phyloP scores from a whole-genome alignment of 768 basidiomycete genomes.

The Gloeopeniophorella convolvens region DNA sequence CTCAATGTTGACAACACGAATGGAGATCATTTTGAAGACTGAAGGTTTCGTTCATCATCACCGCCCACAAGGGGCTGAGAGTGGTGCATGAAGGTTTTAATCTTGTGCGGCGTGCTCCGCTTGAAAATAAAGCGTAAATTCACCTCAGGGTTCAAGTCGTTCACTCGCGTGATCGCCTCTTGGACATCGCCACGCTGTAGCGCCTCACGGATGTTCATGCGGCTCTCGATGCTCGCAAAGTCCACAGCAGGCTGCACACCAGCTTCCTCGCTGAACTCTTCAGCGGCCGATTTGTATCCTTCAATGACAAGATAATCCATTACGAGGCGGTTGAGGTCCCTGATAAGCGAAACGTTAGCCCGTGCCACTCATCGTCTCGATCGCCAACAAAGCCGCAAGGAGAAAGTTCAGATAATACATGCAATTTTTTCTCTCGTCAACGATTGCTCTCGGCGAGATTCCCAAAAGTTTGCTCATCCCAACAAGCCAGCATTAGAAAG shows the following conservation, averaged over 20 bases:
- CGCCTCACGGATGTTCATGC: conserved; percentile 92
- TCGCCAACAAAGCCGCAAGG: conserved; percentile 16
- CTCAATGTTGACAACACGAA: conserved; percentile 20
- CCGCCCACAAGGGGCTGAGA: conserved; percentile 72
- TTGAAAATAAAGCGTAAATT: conserved; percentile 29
- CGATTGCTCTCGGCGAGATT: conserved; percentile 89
- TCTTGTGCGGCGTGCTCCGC: conserved; percentile 39
- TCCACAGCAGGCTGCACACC: conserved; percentile 71
- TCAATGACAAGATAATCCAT: conserved; percentile 99
- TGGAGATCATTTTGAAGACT: conserved; percentile 90
- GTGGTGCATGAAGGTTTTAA: conserved; percentile 99
- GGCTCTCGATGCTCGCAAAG: conserved; percentile 86
- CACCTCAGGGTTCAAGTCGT: conserved; percentile 96
- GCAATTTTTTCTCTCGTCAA: conserved; percentile 65
- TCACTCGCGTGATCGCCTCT: conserved; percentile 90
- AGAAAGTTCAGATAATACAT: conserved; percentile 84
- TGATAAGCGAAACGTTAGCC: conserved; percentile 30
- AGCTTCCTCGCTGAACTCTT: conserved; percentile 90
- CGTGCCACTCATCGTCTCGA: conserved; percentile 24
- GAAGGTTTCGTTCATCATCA: conserved; percentile 88
- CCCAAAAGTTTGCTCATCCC: conserved; percentile 82
- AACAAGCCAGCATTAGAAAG: conserved; percentile 25
- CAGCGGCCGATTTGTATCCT: conserved; percentile 93
- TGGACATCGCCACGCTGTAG: conserved; percentile 92
- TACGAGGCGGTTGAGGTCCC: conserved; percentile 89